phyloP scores from a whole-genome alignment of 768 basidiomycete genomes.

The Lepiota subincarnata region DNA sequence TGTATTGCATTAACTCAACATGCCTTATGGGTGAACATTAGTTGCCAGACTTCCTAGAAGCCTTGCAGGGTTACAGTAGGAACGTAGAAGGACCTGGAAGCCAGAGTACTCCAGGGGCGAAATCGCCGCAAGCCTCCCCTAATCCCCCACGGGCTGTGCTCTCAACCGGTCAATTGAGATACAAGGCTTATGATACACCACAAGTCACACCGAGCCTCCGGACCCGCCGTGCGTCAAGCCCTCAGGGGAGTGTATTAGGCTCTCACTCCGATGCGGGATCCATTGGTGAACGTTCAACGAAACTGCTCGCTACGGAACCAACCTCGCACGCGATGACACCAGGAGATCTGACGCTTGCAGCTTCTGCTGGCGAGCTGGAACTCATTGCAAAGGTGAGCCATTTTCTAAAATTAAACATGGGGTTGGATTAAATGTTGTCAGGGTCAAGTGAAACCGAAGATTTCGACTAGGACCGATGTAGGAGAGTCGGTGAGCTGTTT shows the following conservation, averaged over 20 bases:
- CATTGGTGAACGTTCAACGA: not conserved
- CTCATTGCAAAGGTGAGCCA: slow-evolving; percentile 19
- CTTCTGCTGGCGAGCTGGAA: slow-evolving; percentile 23
- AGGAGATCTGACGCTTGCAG: slow-evolving; percentile 41
- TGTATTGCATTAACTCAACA: not conserved
- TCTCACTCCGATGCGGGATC: slow-evolving; percentile 30
- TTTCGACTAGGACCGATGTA: not conserved
- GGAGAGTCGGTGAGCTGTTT: slow-evolving; percentile 19
- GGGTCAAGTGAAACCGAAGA: not conserved
- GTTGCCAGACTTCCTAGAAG: slow-evolving; percentile 68
- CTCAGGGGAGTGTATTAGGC: slow-evolving; percentile 24
- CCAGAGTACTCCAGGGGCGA: slow-evolving; percentile 8
- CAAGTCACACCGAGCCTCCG: slow-evolving; percentile 43
- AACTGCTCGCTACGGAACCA: slow-evolving; percentile 8
- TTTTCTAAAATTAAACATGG: not conserved
- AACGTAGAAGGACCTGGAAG: slow-evolving; percentile 14
- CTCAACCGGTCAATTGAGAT: slow-evolving; percentile 49
- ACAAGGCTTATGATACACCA: slow-evolving; percentile 67
- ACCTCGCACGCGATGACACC: slow-evolving; percentile 31
- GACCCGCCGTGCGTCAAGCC: slow-evolving; percentile 25
- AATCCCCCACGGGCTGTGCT: slow-evolving; percentile 1
- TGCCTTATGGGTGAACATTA: slow-evolving; percentile 20
- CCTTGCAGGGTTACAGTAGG: slow-evolving; percentile 35
- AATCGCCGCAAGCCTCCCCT: slow-evolving; percentile 12
- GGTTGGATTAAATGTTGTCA: not conserved